These are phyloP conservation scores for Alectoria sarmentosa DNA, from an alignment of 495 filamentous ascomycete species.

Conservation along the genomic window DNA sequence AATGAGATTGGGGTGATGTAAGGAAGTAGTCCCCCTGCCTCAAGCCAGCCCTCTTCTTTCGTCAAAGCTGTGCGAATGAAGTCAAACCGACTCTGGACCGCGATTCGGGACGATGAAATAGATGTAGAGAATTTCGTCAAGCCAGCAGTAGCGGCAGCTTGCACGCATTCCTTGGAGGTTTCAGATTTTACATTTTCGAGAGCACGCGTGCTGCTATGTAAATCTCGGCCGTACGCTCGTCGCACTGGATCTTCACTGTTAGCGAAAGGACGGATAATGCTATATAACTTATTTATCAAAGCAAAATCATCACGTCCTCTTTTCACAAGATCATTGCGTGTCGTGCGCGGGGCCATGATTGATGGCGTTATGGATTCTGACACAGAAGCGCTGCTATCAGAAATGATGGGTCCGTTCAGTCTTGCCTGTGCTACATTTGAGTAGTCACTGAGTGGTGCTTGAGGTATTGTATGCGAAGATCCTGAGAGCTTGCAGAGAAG, in stretches of 20 bases:
- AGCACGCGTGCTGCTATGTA: constrained; percentile 28
- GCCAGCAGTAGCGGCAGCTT: not conserved
- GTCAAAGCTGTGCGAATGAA: constrained; percentile 29
- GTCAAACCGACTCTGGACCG: constrained; percentile 18
- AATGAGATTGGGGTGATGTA: constrained; percentile 41
- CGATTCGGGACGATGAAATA: constrained; percentile 21
- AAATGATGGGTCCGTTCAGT: not conserved
- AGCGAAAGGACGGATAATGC: constrained; percentile 26
- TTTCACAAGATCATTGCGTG: not conserved
- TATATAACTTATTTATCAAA: constrained; percentile 18
- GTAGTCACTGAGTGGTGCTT: not conserved
- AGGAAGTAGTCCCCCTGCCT: constrained; percentile 46
- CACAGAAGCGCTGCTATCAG: not conserved
- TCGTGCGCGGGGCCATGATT: not conserved
- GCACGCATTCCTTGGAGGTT: not conserved
- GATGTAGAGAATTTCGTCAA: constrained; percentile 2
- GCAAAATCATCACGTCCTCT: not conserved
- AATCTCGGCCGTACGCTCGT: constrained; percentile 35
- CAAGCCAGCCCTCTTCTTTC: constrained; percentile 41
- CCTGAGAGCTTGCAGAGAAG: not conserved
- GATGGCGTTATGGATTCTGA: constrained; percentile 7
- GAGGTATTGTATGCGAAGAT: not conserved
- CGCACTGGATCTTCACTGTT: constrained; percentile 30
- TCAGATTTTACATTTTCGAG: constrained; percentile 19
- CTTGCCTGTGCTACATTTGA: not conserved